Evolutionary conservation across 106 monocot genomes (phyloP), one percentile per base, ranked within the genome.

Genomic region (Dactylorhiza incarnata): DNA sequence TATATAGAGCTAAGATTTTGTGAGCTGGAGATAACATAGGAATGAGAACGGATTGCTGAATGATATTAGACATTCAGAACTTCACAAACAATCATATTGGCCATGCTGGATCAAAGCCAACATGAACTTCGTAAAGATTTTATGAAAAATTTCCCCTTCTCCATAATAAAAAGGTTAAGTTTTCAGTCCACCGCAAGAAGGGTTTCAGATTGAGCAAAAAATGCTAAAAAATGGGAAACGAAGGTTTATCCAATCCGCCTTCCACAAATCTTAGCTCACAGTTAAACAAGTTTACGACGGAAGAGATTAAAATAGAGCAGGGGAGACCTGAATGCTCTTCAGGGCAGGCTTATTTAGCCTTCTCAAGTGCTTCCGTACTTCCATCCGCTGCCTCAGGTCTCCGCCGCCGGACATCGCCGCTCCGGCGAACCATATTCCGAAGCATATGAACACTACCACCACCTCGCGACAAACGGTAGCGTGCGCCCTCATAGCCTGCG

Each of bases 331-430:
- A 45, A 63, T 75, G 44, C 46, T 62, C 46, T 61, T 63, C 43
- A 62, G 9, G 16, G 75, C 45, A 9, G 75, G 75, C 62, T 75
- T 75, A 46, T 75, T 75, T 3, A 75, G 45, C 45, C 52, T 62
- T 46, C 62, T 45, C 6, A 75, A 20, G 62, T 63, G 73, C 50
- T 49, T 50, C 24, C 50, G n/a, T 13, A 23, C 73, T 9, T 49
- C 23, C 25, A 50, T 11, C 22, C 49, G 7, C 8, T 24, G 23
- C 73, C 47, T 25, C 49, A 17, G 26, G 14, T 10, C 13, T 8
- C 24, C 29, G 51, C 9, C 3, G 51, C 1, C 51, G 12, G 65
- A n/a, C 49, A 49, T 48, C 22, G 50, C 8, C 11, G 49, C 49
- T 1, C 16, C 50, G 46, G 73, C 49, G 9, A 23, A 25, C 48